Evolutionary conservation across 2,329 filamentous ascomycete genomes (phyloP), one percentile per base, ranked within the genome.

Genomic region (Cladosporium halotolerans): DNA sequence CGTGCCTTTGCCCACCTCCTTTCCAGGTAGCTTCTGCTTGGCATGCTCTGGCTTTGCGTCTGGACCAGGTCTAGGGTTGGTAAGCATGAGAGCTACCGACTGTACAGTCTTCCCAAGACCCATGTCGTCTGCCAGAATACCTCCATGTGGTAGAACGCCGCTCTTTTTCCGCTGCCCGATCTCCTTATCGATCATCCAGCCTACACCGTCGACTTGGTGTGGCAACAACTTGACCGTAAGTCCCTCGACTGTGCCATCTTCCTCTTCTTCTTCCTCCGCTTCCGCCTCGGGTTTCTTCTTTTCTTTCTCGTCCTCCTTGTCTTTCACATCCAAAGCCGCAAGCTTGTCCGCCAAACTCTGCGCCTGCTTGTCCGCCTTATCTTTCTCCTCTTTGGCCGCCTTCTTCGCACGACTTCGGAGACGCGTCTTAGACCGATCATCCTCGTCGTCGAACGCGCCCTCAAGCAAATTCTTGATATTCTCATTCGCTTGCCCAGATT

Each of bases 121-220:
- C 92, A 97, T 95, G 61, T 99, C 93, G 64, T 99, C 93, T 14
- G 93, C 93, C 34, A 99, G 79, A 58, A 99, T 95, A 14, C 93
- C 93, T 34, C 93, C 93, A 62, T 95, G 93, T 31, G 92, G 90
- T 9, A 95, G 80, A 1, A 82, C 77, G 3, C 80, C 81, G 53
- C 88, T 88, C 62, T 85, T 86, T 73, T 93, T 96, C 56, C 88
- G 83, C 14, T 84, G 83, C 2, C 92, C 91, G 9, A 89, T 84
- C 72, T 99, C 93, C 63, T 95, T 89, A 55, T 91, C 88, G 53
- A 81, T 85, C 89, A 99, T 96, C 92, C 93, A 99, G 53, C 85
- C 82, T 1, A 97, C 86, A 62, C 93, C 93, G 53, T 96, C 89
- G 11, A 96, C 83, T 70, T 99, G 93, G 72, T 99, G 93, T 4